phyloP scores from a whole-genome alignment of 2,329 filamentous ascomycete species.

The Calonectria hawksworthii region DNA sequence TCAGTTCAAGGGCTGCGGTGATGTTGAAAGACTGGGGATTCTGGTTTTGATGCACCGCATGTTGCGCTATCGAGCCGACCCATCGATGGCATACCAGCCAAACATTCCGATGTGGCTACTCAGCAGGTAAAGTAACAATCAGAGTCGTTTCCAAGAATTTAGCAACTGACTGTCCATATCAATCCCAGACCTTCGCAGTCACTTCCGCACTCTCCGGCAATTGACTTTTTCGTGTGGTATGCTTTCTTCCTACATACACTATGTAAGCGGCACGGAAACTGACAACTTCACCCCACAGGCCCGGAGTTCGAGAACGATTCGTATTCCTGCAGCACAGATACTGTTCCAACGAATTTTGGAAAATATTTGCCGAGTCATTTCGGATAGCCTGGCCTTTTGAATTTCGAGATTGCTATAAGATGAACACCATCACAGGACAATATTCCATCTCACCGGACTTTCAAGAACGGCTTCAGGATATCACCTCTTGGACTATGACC shows the following conservation, averaged over 20 bases:
- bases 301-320: slow-evolving; percentile 18
- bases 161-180: background rate
- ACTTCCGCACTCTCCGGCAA: slow-evolving; percentile 16
- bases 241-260: background rate
- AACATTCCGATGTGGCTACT: slow-evolving; percentile 10
- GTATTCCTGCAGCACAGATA: slow-evolving; percentile 19
- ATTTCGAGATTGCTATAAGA: slow-evolving; percentile 21
- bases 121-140: slow-evolving; percentile 12
- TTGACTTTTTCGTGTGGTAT: slow-evolving; percentile 21
- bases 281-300: background rate
- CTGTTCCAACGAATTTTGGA: slow-evolving; percentile 16
- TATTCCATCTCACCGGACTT: slow-evolving; percentile 13
- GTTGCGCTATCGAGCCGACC: slow-evolving; percentile 4
- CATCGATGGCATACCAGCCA: background rate
- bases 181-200: slow-evolving; percentile 9
- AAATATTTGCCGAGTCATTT: slow-evolving; percentile 7
- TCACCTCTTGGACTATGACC: slow-evolving; percentile 21
- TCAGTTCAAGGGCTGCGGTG: background rate
- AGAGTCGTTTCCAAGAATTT: too few relatives aligned
- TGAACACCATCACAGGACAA: background rate
- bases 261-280: background rate
- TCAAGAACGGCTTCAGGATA: background rate
- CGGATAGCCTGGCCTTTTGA: slow-evolving; percentile 14
- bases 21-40: slow-evolving; percentile 9
- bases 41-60: slow-evolving; percentile 9